Evolutionary conservation across 2,329 filamentous ascomycete species (phyloP).

Genomic region (Verticillium zaregamsianum): DNA sequence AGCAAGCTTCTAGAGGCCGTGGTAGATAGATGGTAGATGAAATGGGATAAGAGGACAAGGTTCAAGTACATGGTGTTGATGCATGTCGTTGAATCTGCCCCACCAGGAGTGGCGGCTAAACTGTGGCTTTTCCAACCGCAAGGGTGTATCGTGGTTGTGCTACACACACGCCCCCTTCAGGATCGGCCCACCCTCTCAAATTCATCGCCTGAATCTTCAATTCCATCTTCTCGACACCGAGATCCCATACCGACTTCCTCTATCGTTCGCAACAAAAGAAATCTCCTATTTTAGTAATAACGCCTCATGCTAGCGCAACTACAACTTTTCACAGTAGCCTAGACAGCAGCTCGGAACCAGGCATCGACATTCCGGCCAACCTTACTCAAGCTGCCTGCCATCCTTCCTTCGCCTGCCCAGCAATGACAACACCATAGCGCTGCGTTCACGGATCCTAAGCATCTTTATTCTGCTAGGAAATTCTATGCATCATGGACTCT

Average conservation of each 20-base stretch:
- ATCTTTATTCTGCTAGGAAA: background rate
- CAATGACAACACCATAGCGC: background rate
- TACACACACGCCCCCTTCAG: background rate
- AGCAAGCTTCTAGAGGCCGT: constrained; percentile 3
- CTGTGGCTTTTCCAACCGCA: background rate
- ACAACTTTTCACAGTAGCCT: too few relatives aligned
- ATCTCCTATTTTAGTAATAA: too few relatives aligned
- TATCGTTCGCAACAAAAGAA: background rate
- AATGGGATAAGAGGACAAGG: background rate
- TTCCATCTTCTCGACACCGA: background rate
- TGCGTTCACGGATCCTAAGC: too few relatives aligned
- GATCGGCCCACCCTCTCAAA: background rate
- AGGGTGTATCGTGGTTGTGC: background rate
- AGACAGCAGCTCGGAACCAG: too few relatives aligned
- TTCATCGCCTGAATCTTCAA: background rate
- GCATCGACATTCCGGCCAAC: too few relatives aligned
- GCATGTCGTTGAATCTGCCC: background rate
- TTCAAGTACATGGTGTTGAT: background rate
- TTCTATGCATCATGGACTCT: background rate
- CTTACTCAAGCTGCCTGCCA: too few relatives aligned
- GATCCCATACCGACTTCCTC: background rate
- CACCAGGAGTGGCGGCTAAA: background rate
- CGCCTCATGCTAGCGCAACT: too few relatives aligned
- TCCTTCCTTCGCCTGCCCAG: background rate
- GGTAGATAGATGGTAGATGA: background rate